A percentile compares a stretch with the other conserved stretches of the same genome.
These are phyloP conservation scores for Ophiostoma triangulosporum DNA, from an alignment of 2,329 filamentous ascomycete species.

Conservation along the genomic window DNA sequence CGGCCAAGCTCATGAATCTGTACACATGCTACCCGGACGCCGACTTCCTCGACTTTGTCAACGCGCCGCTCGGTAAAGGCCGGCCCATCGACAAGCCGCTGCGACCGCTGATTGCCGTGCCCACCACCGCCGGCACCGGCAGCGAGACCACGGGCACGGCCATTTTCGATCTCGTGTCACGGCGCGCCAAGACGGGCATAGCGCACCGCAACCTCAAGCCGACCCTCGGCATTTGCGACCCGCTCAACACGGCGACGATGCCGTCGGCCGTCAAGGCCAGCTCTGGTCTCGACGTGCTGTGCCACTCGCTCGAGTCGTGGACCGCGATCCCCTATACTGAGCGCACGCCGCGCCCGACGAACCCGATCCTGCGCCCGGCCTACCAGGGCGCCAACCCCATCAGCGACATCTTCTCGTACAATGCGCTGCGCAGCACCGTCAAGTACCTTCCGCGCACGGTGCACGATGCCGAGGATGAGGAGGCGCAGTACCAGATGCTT, in stretches of 20 bases:
- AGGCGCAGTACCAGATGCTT: conserved; percentile 92
- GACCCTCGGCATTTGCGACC: conserved; percentile 72
- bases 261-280: conserved; percentile 83
- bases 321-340: conserved; percentile 92
- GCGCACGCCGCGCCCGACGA: conserved; percentile 67
- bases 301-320: conserved; percentile 92
- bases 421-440: conserved; percentile 68
- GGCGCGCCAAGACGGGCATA: conserved; percentile 87
- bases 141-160: conserved; percentile 95
- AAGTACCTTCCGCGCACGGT: conserved; percentile 87
- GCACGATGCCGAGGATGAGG: conserved; percentile 74
- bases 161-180: conserved; percentile 87
- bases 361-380: conserved; percentile 81
- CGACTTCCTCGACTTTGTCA: conserved; percentile 94
- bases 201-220: conserved; percentile 93
- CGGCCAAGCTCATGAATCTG: conserved; percentile 96
- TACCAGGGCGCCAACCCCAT: conserved; percentile 98
- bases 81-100: conserved; percentile 57
- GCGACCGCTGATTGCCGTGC: conserved; percentile 66
- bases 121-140: conserved; percentile 75
- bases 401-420: conserved; percentile 88
- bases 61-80: conserved; percentile 81
- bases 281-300: conserved; percentile 87
- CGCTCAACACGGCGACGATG: conserved; percentile 92
- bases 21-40: conserved; percentile 85